phyloP scores from a whole-genome alignment of 257 asterid species.

The Rauvolfia tetraphylla region DNA sequence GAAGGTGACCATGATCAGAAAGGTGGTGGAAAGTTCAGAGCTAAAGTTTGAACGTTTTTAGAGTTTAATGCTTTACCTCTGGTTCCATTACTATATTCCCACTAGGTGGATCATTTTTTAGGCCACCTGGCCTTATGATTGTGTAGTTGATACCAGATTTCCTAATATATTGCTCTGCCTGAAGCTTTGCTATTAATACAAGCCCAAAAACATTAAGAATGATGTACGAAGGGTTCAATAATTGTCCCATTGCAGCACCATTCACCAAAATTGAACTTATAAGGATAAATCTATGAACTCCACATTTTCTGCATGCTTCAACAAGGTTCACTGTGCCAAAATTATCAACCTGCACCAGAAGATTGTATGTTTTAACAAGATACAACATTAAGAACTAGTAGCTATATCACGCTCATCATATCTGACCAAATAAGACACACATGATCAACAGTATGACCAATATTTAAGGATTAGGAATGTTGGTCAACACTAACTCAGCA shows the following conservation, averaged over 20 bases:
- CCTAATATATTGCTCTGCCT: constrained; percentile 77
- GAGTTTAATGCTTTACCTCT: constrained; percentile 49
- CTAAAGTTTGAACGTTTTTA: background rate
- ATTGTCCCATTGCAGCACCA: constrained; percentile 98
- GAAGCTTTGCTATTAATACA: constrained; percentile 85
- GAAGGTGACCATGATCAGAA: constrained; percentile 2
- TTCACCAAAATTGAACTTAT: constrained; percentile 87
- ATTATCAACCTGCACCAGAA: constrained; percentile 72
- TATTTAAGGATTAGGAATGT: background rate
- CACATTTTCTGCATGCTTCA: constrained; percentile 80
- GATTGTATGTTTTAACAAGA: background rate
- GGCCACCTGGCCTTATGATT: constrained; percentile 89
- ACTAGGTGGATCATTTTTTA: constrained; percentile 71
- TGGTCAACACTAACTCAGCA: background rate
- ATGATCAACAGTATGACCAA: background rate
- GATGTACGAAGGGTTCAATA: constrained; percentile 81
- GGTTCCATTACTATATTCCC: constrained; percentile 93
- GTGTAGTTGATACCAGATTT: constrained; percentile 96
- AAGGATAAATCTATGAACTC: constrained; percentile 73
- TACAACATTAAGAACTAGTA: background rate
- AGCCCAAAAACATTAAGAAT: constrained; percentile 85
- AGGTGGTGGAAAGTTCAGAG: background rate
- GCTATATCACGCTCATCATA: background rate
- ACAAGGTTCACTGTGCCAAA: constrained; percentile 92
- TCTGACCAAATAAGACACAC: background rate